A percentile compares a stretch with the other conserved stretches of the same genome.
Conservation (phyloP, 2,329 filamentous ascomycete species). For the Talaromyces sp. region DNA sequence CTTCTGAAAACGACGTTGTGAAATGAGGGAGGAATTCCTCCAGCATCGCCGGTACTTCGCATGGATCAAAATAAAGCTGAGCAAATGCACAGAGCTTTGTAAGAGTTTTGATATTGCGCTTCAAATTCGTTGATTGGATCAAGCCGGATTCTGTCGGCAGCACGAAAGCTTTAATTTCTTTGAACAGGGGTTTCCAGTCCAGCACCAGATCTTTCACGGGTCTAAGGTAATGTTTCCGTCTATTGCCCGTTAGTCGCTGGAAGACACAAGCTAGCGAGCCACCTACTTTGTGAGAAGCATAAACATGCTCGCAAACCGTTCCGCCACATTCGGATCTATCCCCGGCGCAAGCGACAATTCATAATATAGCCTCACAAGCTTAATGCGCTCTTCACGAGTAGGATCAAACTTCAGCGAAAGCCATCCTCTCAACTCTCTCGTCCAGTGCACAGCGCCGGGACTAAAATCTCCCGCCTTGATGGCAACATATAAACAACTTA, state of each 20-base stretch:
- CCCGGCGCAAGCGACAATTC: conserved; percentile 88
- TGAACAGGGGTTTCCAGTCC: conserved; percentile 91
- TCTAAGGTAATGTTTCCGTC: conserved; percentile 92
- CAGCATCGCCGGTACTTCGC: conserved; percentile 75
- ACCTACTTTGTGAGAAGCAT: conserved; percentile 83
- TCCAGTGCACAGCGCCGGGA: conserved; percentile 93
- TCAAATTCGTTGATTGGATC: conserved; percentile 60
- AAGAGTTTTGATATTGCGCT: conserved; percentile 68
- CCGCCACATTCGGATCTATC: conserved; percentile 73
- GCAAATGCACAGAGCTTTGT: conserved; percentile 88
- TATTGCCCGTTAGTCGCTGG: conserved; percentile 34
- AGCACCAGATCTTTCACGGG: conserved; percentile 84
- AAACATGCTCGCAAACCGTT: conserved; percentile 96
- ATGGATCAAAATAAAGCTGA: conserved; percentile 88
- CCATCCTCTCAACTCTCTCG: conserved; percentile 92
- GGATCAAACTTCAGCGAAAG: conserved; percentile 96
- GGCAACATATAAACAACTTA: conserved; percentile 90
- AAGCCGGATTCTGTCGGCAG: conserved; percentile 74
- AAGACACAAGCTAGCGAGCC: neutral
- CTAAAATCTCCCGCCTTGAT: conserved; percentile 91
- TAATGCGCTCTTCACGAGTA: conserved; percentile 75
- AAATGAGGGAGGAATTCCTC: conserved; percentile 82
- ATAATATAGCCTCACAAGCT: conserved; percentile 87
- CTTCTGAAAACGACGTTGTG: conserved; percentile 86
- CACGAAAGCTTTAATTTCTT: conserved; percentile 86